These are phyloP conservation scores for Bacidia rubella DNA, from an alignment of 495 filamentous ascomycete species.

Conservation along the genomic window DNA sequence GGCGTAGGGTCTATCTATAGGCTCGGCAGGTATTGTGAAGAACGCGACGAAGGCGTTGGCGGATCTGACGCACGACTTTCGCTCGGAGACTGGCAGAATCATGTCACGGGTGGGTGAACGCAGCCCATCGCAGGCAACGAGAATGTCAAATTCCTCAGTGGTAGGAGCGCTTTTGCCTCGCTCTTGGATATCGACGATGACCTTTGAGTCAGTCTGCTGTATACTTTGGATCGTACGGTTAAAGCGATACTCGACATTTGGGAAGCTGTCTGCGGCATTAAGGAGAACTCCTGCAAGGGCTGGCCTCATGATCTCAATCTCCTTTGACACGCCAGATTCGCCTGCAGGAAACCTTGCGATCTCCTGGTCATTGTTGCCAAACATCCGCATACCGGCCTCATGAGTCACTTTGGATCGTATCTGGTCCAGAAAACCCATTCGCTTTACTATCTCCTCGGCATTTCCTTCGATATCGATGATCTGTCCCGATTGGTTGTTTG, in stretches of 20 bases:
- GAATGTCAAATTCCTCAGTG: slow-evolving; percentile 18
- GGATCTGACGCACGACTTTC: slow-evolving; percentile 8
- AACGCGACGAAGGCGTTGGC: slow-evolving; percentile 12
- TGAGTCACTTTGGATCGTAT: slow-evolving; percentile 16
- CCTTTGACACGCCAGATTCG: slow-evolving; percentile 27
- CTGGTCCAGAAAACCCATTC: slow-evolving; percentile 20
- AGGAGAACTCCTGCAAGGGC: slow-evolving; percentile 31
- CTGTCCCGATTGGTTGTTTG: slow-evolving; percentile 22
- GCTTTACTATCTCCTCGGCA: slow-evolving; percentile 23
- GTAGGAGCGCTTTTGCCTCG: slow-evolving; percentile 13
- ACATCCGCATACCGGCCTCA: too few relatives aligned
- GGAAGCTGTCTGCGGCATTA: slow-evolving; percentile 21
- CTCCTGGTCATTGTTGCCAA: too few relatives aligned
- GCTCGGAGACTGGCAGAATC: not conserved
- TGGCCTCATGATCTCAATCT: slow-evolving; percentile 39
- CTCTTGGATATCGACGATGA: slow-evolving; percentile 18
- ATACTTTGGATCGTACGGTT: slow-evolving; percentile 6
- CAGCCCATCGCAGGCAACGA: slow-evolving; percentile 17
- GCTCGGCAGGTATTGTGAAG: slow-evolving; percentile 13
- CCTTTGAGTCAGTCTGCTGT: not conserved
- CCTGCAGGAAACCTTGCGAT: too few relatives aligned
- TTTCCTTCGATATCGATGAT: slow-evolving; percentile 26
- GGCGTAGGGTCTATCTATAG: slow-evolving; percentile 12
- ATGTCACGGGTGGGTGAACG: slow-evolving; percentile 15
- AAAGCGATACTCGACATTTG: slow-evolving; percentile 8